Evolutionary conservation across 179 eudicot species (phyloP).

Genomic region (Corrigiola litoralis): DNA sequence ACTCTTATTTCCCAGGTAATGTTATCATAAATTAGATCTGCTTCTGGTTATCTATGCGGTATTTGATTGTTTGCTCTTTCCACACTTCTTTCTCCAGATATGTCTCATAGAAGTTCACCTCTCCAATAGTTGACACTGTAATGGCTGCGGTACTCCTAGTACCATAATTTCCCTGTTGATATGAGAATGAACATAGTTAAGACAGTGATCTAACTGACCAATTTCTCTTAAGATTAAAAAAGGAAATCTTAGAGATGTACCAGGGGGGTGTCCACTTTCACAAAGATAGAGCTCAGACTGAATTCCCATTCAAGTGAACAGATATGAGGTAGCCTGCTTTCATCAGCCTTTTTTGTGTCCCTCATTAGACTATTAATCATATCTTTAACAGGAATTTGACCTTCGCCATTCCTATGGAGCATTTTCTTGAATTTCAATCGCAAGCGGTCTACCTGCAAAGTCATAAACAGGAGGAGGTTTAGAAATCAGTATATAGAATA

Average conservation of each 20-base stretch:
- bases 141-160: constrained; percentile 70
- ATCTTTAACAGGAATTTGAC: constrained; percentile 33
- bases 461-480: neutral
- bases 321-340: constrained; percentile 34
- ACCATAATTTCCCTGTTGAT: constrained; percentile 51
- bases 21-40: constrained; percentile 1
- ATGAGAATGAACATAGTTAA: neutral
- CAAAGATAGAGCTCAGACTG: constrained; percentile 35
- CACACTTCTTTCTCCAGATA: constrained; percentile 59
- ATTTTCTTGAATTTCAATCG: constrained; percentile 27
- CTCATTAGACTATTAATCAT: constrained; percentile 32
- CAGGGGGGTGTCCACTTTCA: constrained; percentile 29
- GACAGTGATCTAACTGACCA: neutral
- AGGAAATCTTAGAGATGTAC: constrained; percentile 8
- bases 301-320: constrained; percentile 35
- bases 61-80: constrained; percentile 48
- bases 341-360: constrained; percentile 32
- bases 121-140: constrained; percentile 43
- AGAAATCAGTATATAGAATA: neutral
- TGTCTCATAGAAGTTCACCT: constrained; percentile 54
- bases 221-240: neutral
- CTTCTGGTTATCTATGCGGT: constrained; percentile 27
- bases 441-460: constrained; percentile 32
- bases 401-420: constrained; percentile 17
- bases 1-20: neutral